Conservation (phyloP, 306 rosid species). For the Quillaja saponaria region DNA sequence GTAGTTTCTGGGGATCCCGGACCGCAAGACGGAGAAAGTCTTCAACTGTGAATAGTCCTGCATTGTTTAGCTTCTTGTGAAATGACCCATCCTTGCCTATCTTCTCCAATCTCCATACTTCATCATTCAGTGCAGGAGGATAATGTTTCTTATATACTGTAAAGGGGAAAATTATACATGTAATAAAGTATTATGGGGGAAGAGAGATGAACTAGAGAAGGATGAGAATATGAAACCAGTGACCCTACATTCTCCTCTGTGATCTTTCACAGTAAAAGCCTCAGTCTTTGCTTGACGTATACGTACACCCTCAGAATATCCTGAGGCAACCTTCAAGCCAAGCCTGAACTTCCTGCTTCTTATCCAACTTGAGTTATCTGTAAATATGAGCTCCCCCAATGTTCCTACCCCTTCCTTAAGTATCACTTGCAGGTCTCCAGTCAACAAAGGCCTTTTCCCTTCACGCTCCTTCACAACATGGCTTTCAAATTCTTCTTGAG, state of each 20-base stretch:
- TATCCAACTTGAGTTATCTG: slow-evolving; percentile 99
- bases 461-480: slow-evolving; percentile 97
- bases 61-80: slow-evolving; percentile 74
- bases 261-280: slow-evolving; percentile 98
- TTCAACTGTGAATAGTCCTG: slow-evolving; percentile 62
- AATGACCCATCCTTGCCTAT: slow-evolving; percentile 99
- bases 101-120: slow-evolving; percentile 97
- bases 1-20: slow-evolving; percentile 69
- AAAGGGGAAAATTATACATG: slow-evolving; percentile 28
- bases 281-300: slow-evolving; percentile 97
- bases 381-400: slow-evolving; percentile 83
- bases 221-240: slow-evolving; percentile 28
- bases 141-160: slow-evolving; percentile 98
- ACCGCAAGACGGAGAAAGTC: slow-evolving; percentile 88
- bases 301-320: slow-evolving; percentile 73
- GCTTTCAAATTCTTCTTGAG: slow-evolving; percentile 86
- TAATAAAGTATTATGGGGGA: slow-evolving; percentile 12
- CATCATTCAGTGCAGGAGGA: slow-evolving; percentile 86
- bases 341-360: slow-evolving; percentile 98
- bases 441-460: slow-evolving; percentile 94
- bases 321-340: slow-evolving; percentile 80
- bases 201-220: slow-evolving; percentile 20
- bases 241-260: slow-evolving; percentile 94
- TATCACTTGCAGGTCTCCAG: slow-evolving; percentile 85
- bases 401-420: slow-evolving; percentile 99